Base-by-base conservation (phyloP, 2,329 filamentous ascomycete genomes). In the Arthroderma sp. region DNA sequence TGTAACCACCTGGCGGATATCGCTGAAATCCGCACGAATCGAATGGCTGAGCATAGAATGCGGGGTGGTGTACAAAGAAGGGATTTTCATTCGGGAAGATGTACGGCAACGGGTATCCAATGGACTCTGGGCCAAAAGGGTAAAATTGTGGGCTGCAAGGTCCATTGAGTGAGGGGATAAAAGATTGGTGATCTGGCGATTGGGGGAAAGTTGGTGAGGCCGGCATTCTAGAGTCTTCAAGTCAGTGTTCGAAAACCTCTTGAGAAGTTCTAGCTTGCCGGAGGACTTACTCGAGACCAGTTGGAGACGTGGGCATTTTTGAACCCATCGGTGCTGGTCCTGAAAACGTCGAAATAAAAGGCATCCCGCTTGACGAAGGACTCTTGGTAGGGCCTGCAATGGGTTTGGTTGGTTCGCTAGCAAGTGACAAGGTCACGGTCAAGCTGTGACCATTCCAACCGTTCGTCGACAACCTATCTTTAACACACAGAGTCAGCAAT, bases 361-460 rank as follows among this genome's bases (percentile, higher is more conserved):
- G 48, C 10, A 57, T 44, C 10, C 56, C 53, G 9, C 57, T 50
- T 36, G 59, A 48, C 10, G 56, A 44, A 30, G 60, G 61, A 41
- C 64, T 65, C 50, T 58, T 63, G 3, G 64, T 66, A 42, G 64
- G 64, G 0, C 64, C 64, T 29, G 64, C 64, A 47, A 67, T 63
- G 3, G 64, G 63, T 38, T 55, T 56, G 4, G 64, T 67, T 7
- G 64, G 64, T 11, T 62, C 56, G 44, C 56, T 61, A 39, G 62
- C 65, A 37, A 61, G 58, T 30, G 64, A 60, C 41, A 67, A 50
- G 10, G 63, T 67, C 32, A 67, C 63, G 4, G 64, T 62, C 44
- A 67, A 49, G 43, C 61, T 63, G 44, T 65, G 63, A 22, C 64
- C 64, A 36, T 67, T 62, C 64, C 64, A 67, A 38, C 64, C 64